Evolutionary conservation across 2,329 filamentous ascomycete species (phyloP), one percentile per base, ranked within the genome.

Genomic region (Pseudodiploospora longispora): DNA sequence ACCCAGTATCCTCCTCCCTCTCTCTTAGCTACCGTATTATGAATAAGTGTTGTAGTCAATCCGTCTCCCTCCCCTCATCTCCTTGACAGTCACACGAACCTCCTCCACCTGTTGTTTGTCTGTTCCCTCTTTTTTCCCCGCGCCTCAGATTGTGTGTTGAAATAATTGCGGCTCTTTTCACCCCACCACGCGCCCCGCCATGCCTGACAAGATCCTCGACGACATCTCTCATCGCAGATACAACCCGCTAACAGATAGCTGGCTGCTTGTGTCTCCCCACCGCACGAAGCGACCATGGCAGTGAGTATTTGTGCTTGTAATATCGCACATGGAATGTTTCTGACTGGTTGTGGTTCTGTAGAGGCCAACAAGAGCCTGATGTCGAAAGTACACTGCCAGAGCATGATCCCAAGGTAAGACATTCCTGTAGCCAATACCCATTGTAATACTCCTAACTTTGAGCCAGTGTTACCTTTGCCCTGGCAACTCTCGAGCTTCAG

Each of bases 281-380:
- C 76, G 93, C 44, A 97, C 90, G 42, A 97, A 97, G 77, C 79
- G 93, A 52, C 93, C 93, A 59, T 98, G 93, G 93, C 93, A 96
- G 87, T 95, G 72, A 78, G 86, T 72, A 39, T 6, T 4, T 12
- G n/a, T 19, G 8, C n/a, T 27, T 19, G 7, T 6, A 10, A 34
- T 34, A 9, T 34, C 9, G 32, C 12, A 9, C 32, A 34, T 34
- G 32, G 32, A 34, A 12, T 19, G 19, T 19, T 19, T 19, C 41
- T 47, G 37, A 47, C 29, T 34, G 12, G 34, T 7, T 5, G 5
- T 2, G 10, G 30, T 27, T 35, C 38, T 4, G 6, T 47, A 90
- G 86, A 72, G 87, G 87, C 48, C 82, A 86, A 53, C 82, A 93
- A 63, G 87, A 93, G 64, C 74, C 72, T 7, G 78, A 84, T 2